Evolutionary conservation across 2,329 filamentous ascomycete genomes (phyloP), one percentile per base, ranked within the genome.

Genomic region (Nigrograna mackinnonii): DNA sequence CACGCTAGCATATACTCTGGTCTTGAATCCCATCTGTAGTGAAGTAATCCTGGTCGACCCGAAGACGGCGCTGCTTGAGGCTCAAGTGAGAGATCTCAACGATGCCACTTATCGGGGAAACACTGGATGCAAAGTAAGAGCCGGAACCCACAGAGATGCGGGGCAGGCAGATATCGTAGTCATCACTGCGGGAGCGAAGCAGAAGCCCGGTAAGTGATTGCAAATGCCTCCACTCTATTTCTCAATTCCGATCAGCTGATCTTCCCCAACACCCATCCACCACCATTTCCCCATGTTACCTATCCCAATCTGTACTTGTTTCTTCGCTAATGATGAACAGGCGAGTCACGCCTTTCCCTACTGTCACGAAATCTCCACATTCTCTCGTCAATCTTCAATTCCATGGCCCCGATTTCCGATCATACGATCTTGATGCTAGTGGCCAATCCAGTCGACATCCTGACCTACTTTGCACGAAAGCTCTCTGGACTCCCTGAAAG

Each of bases 31-130:
- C n/a, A 64, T 79, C 30, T 74, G 73, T 18, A 66, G 63, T 41
- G 76, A 81, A 47, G 65, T 82, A 9, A 69, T 81, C n/a, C 65
- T 82, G 3, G 74, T 80, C 16, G 79, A 82, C 50, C 68, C 72
- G 19, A 73, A 79, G 46, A 66, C 67, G 22, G 64, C 68, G 4
- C 47, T 74, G 19, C 65, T 77, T 41, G 68, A 77, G 55, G 77
- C 68, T 19, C 76, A 78, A 61, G 76, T 79, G 3, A 67, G 71
- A 37, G 79, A 82, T 57, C 72, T 82, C 12, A 67, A 68, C 17
- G 79, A 82, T 58, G 74, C 71, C 0, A 76, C 75, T 2, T 76
- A 71, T 38, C 70, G 71, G 41, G 69, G 66, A 14, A 68, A 70
- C 20, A 71, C 67, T 28, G 60, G 62, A 16, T 76, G 72, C 4